Evolutionary conservation across 768 basidiomycete genomes (phyloP), one percentile per base, ranked within the genome.

Genomic region (Termitomyces sp.): DNA sequence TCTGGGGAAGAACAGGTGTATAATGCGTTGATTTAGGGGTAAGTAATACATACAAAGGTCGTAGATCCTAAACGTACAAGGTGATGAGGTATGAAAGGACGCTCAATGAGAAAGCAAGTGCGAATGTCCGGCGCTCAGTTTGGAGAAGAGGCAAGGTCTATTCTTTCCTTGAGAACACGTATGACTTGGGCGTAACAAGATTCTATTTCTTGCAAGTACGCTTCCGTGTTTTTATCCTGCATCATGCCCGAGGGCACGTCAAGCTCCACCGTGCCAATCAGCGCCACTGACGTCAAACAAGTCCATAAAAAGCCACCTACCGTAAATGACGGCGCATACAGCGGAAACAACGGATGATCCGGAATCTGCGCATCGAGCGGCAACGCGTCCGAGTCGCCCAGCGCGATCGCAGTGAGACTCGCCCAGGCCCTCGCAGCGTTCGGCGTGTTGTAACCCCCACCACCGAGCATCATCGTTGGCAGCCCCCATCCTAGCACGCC

Each of bases 381-480:
- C 2, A 92, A 75, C 0, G 86, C 81, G 11, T 74, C 73, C 0
- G 86, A 81, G 11, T 74, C 73, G 3, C 79, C 82, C 28, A 84
- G 74, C 91, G 84, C 84, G 4, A 91, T 74, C 0, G 89, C 88
- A 1, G 94, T 96, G 18, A 95, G 74, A 67, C 86, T 86, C 0
- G 92, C 79, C 93, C 94, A 97, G 0, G 92, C 91, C 13, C 94
- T 83, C 0, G 95, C 94, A 1, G 87, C 87, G 66, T 96, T 96
- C 1, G 91, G 76, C 4, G 85, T 84, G 66, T 91, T 79, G 70
- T 98, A 97, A 0, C 96, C 96, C 18, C 94, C 92, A 58, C 92
- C 92, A 8, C 92, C 91, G 3, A 94, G 80, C n/a, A 93, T 71
- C 46, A 92, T 67, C 57, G 55, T 50, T 4, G 64, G 64, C 0